A percentile compares a stretch with the other conserved stretches of the same genome.
phyloP scores from a whole-genome alignment of 2,329 filamentous ascomycete genomes.

The Aureobasidium sp. region DNA sequence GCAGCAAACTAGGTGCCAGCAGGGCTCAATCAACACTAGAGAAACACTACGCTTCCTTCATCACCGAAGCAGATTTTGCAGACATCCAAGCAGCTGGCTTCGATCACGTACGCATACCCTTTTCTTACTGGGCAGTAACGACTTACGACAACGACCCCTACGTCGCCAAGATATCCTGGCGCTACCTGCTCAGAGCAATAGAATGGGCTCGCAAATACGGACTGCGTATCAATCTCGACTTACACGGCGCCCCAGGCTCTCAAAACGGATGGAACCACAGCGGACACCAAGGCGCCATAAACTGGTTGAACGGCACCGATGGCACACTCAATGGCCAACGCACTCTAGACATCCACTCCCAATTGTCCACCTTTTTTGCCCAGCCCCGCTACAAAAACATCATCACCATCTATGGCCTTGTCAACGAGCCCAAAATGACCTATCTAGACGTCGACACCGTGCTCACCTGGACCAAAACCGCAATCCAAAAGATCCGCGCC shows the following conservation, averaged over 20 bases:
- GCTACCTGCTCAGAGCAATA: conserved; percentile 85
- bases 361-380: conserved; percentile 84
- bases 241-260: conserved; percentile 85
- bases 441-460: conserved; percentile 59
- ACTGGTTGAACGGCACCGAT: conserved; percentile 87
- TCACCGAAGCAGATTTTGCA: conserved; percentile 74
- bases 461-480: conserved; percentile 69
- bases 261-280: conserved; percentile 99
- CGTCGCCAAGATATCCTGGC: conserved; percentile 78
- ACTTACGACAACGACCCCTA: conserved; percentile 84
- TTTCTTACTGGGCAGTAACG: conserved; percentile 88
- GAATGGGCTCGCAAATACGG: conserved; percentile 93
- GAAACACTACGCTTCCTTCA: conserved; percentile 82
- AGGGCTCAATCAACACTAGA: conserved; percentile 66
- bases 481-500: conserved; percentile 62
- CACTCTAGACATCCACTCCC: conserved; percentile 79
- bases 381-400: conserved; percentile 90
- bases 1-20: conserved; percentile 58
- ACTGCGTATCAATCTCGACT: conserved; percentile 82
- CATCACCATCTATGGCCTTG: conserved; percentile 85
- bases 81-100: conserved; percentile 83
- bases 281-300: conserved; percentile 70
- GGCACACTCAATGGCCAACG: conserved; percentile 71
- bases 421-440: conserved; percentile 86
- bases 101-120: conserved; percentile 94